Evolutionary conservation across 2,329 filamentous ascomycete genomes (phyloP).

Genomic region (Fusarium burgessii): DNA sequence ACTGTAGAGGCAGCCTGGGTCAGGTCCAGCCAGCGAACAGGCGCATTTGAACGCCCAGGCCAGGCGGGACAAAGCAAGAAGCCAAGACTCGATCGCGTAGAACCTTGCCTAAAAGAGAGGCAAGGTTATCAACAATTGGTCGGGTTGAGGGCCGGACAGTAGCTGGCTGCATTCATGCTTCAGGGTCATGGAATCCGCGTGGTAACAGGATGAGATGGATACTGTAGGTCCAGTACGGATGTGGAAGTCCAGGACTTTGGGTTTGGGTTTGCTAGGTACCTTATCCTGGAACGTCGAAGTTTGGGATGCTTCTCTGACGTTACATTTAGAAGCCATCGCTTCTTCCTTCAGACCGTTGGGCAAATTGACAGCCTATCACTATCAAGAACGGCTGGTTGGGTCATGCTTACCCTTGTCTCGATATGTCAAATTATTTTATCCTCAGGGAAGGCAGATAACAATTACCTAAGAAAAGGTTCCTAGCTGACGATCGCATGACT

Average conservation of each 20-base stretch:
- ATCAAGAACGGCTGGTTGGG: conserved; percentile 31
- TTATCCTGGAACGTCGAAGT: conserved; percentile 9
- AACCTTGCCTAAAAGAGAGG: conserved; percentile 39
- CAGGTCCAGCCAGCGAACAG: conserved; percentile 36
- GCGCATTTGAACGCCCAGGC: conserved; percentile 42
- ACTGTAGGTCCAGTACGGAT: neutral
- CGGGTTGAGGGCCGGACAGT: conserved; percentile 43
- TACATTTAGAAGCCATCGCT: conserved; percentile 38
- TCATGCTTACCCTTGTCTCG: conserved; percentile 26
- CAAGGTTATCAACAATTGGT: conserved; percentile 34
- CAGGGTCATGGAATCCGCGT: conserved; percentile 19
- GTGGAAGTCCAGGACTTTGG: neutral
- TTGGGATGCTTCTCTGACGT: conserved; percentile 31
- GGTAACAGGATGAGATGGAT: neutral
- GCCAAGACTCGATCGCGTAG: conserved; percentile 34
- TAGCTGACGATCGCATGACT: conserved; percentile 27
- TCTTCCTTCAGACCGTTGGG: conserved; percentile 27
- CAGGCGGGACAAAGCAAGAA: conserved; percentile 46
- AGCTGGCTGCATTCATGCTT: conserved; percentile 26
- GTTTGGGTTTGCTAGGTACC: conserved; percentile 14
- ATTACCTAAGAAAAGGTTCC: conserved; percentile 10
- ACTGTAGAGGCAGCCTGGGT: conserved; percentile 12
- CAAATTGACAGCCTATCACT: conserved; percentile 34
- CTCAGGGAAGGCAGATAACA: conserved; percentile 7
- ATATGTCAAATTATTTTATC: conserved; percentile 35